Percentiles rank a stretch among this genome's conserved stretches.
phyloP scores from a whole-genome alignment of 2,329 filamentous ascomycete species.

The Aureobasidium namibiae region DNA sequence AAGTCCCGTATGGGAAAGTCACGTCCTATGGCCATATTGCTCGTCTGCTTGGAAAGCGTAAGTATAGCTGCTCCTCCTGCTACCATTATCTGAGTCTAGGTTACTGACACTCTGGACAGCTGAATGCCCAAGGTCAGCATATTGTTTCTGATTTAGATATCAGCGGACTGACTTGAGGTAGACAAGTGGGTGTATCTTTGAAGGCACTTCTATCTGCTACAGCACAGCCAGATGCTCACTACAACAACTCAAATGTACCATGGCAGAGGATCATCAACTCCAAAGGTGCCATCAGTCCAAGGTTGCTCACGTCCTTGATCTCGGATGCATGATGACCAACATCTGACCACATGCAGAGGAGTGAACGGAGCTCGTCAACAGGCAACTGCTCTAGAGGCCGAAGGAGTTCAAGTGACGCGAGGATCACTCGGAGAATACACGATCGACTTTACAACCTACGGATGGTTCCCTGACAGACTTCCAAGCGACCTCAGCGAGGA shows the following conservation, averaged over 20 bases:
- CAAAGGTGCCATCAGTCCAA: slow-evolving; percentile 75
- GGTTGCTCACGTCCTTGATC: slow-evolving; percentile 45
- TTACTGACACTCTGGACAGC: slow-evolving; percentile 24
- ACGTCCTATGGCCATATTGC: slow-evolving; percentile 84
- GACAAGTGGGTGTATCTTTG: slow-evolving; percentile 84
- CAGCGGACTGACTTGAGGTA: slow-evolving; percentile 16
- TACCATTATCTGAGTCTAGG: neutral
- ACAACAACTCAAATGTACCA: slow-evolving; percentile 71
- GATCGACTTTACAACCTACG: slow-evolving; percentile 38
- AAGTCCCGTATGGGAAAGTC: slow-evolving; percentile 75
- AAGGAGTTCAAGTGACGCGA: slow-evolving; percentile 40
- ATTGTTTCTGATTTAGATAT: neutral
- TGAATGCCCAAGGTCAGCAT: slow-evolving; percentile 37
- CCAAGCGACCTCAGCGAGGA: slow-evolving; percentile 22
- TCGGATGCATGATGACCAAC: neutral
- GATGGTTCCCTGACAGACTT: slow-evolving; percentile 39
- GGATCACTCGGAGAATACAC: slow-evolving; percentile 39
- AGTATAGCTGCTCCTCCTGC: slow-evolving; percentile 24
- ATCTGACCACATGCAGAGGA: slow-evolving; percentile 21
- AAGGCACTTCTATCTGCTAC: slow-evolving; percentile 64
- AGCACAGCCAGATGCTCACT: slow-evolving; percentile 40
- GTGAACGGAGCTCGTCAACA: slow-evolving; percentile 39
- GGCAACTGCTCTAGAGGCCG: slow-evolving; percentile 36
- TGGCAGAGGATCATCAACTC: slow-evolving; percentile 93
- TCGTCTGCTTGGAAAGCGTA: slow-evolving; percentile 63